Percentiles rank a stretch among this genome's conserved stretches.
phyloP scores from a whole-genome alignment of 768 basidiomycete genomes.

The Brasilioporus rufonigricans region DNA sequence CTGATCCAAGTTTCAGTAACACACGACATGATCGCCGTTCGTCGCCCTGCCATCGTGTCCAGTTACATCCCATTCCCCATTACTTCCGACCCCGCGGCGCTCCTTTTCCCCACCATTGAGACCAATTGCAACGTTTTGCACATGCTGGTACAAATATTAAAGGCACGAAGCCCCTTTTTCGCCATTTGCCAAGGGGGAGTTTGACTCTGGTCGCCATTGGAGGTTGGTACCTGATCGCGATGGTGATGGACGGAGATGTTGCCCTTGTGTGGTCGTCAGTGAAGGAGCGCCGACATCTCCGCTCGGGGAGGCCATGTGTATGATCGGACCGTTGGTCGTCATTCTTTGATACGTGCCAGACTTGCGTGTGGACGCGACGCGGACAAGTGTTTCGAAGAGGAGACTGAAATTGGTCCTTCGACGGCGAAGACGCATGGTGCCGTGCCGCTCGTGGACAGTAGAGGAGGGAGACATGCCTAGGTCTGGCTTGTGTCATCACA shows the following conservation, averaged over 20 bases:
- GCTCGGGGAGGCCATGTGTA: neutral
- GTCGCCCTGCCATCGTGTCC: neutral
- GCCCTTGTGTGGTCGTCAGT: constrained; percentile 3
- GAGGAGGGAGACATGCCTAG: neutral
- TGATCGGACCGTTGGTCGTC: neutral
- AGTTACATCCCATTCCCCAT: neutral
- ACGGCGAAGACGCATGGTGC: no score
- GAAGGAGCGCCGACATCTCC: neutral
- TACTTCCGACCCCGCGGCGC: neutral
- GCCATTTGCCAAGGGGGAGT: neutral
- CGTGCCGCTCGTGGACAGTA: no score
- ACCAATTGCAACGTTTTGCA: constrained; percentile 1
- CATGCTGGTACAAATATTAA: neutral
- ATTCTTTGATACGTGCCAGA: neutral
- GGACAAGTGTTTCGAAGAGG: neutral
- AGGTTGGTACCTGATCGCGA: constrained; percentile 15
- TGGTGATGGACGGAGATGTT: constrained; percentile 6
- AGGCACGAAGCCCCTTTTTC: neutral
- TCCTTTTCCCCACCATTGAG: neutral
- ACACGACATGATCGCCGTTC: neutral
- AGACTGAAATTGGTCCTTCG: no score
- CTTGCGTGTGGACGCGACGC: no score
- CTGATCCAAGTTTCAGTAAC: neutral
- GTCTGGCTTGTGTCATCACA: neutral
- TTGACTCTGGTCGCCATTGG: neutral